Percentiles rank a stretch among this genome's conserved stretches.
phyloP scores from a whole-genome alignment of 345 rosid genomes.

The Eucalyptus tenuipes region DNA sequence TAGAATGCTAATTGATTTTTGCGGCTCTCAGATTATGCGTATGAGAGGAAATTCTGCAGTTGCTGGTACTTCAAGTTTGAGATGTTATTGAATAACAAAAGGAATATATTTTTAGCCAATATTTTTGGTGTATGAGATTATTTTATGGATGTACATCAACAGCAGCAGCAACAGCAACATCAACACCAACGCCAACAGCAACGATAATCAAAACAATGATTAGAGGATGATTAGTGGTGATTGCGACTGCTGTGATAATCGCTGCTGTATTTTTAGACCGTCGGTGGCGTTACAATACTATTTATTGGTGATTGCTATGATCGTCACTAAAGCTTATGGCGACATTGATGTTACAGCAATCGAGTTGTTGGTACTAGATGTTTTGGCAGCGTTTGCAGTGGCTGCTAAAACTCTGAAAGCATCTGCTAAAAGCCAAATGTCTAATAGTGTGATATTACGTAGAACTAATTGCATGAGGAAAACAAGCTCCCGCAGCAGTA shows the following conservation, averaged over 20 bases:
- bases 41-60: neutral
- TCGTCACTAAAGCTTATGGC: neutral
- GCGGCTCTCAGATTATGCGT: neutral
- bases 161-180: neutral
- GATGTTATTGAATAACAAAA: neutral
- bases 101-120: neutral
- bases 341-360: neutral
- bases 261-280: neutral
- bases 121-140: neutral
- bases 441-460: neutral
- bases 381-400: too few relatives aligned
- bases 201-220: neutral
- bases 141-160: neutral
- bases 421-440: neutral
- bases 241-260: neutral
- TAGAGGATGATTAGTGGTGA: neutral
- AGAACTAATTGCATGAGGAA: neutral
- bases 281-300: neutral
- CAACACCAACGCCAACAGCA: neutral
- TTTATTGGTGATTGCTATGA: neutral
- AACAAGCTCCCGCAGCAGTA: neutral
- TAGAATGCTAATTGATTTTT: neutral
- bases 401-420: too few relatives aligned
- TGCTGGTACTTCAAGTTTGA: neutral
- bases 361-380: neutral